phyloP scores from a whole-genome alignment of 768 basidiomycete species.

The Boletus edulis region DNA sequence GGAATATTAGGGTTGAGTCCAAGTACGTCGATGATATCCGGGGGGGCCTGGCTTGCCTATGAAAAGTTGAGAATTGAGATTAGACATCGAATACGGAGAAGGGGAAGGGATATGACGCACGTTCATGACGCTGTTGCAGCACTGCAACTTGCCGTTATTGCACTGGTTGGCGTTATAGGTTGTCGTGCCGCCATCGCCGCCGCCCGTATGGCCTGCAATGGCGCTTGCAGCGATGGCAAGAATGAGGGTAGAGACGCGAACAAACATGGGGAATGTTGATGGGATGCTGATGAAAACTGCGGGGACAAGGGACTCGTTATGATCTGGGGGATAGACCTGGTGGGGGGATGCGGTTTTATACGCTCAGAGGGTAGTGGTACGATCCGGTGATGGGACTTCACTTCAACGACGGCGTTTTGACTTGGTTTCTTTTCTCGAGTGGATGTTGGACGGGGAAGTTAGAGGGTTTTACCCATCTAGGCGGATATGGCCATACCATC shows the following conservation, averaged over 20 bases:
- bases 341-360: conserved; percentile 11
- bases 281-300: neutral
- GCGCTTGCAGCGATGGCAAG: conserved; percentile 10
- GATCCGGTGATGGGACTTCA: neutral
- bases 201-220: neutral
- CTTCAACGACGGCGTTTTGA: conserved; percentile 15
- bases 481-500: conserved; percentile 14
- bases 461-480: neutral
- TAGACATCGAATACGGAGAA: neutral
- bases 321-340: neutral
- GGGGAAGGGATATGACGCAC: neutral
- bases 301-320: neutral
- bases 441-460: conserved; percentile 1
- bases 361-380: conserved; percentile 1
- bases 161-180: conserved; percentile 5
- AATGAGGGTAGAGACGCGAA: conserved; percentile 7
- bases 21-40: accelerated
- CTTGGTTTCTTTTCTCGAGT: conserved; percentile 10
- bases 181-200: neutral
- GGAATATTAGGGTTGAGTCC: neutral
- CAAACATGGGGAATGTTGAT: conserved; percentile 10
- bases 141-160: conserved; percentile 1
- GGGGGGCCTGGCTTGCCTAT: neutral
- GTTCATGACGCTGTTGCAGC: neutral
- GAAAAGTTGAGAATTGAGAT: too few species aligned